A percentile compares a stretch with the other conserved stretches of the same genome.
Conservation (phyloP, 805 yeast species). For the Ogataea ganodermae region DNA sequence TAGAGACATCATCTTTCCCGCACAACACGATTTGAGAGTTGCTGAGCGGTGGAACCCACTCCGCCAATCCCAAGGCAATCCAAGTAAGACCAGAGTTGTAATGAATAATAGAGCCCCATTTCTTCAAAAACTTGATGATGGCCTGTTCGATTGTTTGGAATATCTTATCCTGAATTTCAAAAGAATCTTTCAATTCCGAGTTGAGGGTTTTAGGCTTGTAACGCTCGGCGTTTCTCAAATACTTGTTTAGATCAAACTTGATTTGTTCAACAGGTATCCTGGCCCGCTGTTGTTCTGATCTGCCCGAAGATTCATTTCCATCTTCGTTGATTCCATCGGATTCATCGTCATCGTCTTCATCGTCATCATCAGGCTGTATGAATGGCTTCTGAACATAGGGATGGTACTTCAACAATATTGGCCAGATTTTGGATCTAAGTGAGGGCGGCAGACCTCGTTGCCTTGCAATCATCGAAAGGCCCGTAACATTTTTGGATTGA, state of each 20-base stretch:
- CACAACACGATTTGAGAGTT: conserved; percentile 55
- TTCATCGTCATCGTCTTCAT: conserved; percentile 36
- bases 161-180: conserved; percentile 52
- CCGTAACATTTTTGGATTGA: conserved; percentile 62
- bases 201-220: conserved; percentile 35
- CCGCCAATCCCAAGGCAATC: conserved; percentile 86
- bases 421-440: conserved; percentile 81
- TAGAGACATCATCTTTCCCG: conserved; percentile 50
- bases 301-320: conserved; percentile 18
- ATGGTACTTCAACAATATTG: conserved; percentile 74
- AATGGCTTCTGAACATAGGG: conserved; percentile 82
- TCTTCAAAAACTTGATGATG: conserved; percentile 60
- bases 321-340: conserved; percentile 24
- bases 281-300: conserved; percentile 18
- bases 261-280: conserved; percentile 40
- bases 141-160: conserved; percentile 59
- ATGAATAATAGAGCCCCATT: conserved; percentile 77
- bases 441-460: conserved; percentile 85
- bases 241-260: conserved; percentile 59
- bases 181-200: conserved; percentile 36
- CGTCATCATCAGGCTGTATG: conserved; percentile 58
- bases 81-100: conserved; percentile 84
- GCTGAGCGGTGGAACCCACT: conserved; percentile 76
- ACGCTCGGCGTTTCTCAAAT: conserved; percentile 48
- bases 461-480: conserved; percentile 77